A percentile compares a stretch with the other conserved stretches of the same genome.
These are phyloP conservation scores for Auriscalpium orientale DNA, from an alignment of 768 basidiomycete species.

Conservation along the genomic window DNA sequence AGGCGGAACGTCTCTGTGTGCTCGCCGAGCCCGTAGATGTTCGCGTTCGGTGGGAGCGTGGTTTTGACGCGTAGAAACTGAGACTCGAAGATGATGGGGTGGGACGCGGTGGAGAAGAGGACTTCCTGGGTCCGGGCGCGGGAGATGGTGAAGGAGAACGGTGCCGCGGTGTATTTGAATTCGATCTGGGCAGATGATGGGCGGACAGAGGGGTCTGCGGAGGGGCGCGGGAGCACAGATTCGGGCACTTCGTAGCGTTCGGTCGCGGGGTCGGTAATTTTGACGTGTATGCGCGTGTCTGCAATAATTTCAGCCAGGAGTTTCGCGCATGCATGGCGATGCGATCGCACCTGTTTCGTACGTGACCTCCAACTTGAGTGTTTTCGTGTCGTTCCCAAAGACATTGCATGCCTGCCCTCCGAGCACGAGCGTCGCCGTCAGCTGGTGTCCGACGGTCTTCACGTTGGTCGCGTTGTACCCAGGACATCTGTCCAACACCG, in stretches of 20 bases:
- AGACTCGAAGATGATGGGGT: slow-evolving; percentile 65
- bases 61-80: slow-evolving; percentile 74
- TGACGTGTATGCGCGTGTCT: slow-evolving; percentile 57
- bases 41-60: slow-evolving; percentile 46
- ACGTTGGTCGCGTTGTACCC: slow-evolving; percentile 50
- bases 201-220: slow-evolving; percentile 20
- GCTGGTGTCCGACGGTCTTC: slow-evolving; percentile 25
- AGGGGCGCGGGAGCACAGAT: slow-evolving; percentile 50
- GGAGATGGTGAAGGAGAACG: slow-evolving; percentile 54
- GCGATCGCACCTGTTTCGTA: slow-evolving; percentile 46
- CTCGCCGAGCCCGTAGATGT: slow-evolving; percentile 77
- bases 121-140: slow-evolving; percentile 43
- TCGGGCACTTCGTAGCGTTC: slow-evolving; percentile 59
- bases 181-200: slow-evolving; percentile 35
- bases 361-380: slow-evolving; percentile 41
- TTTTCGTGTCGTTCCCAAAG: slow-evolving; percentile 47
- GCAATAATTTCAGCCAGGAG: neutral
- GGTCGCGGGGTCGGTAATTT: slow-evolving; percentile 45
- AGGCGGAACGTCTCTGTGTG: slow-evolving; percentile 62
- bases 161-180: slow-evolving; percentile 52
- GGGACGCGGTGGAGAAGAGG: slow-evolving; percentile 52
- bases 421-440: slow-evolving; percentile 48
- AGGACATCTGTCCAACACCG: slow-evolving; percentile 45
- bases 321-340: neutral
- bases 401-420: slow-evolving; percentile 49